Evolutionary conservation across 2,329 filamentous ascomycete species (phyloP).

Genomic region (Alternaria incomplexa): DNA sequence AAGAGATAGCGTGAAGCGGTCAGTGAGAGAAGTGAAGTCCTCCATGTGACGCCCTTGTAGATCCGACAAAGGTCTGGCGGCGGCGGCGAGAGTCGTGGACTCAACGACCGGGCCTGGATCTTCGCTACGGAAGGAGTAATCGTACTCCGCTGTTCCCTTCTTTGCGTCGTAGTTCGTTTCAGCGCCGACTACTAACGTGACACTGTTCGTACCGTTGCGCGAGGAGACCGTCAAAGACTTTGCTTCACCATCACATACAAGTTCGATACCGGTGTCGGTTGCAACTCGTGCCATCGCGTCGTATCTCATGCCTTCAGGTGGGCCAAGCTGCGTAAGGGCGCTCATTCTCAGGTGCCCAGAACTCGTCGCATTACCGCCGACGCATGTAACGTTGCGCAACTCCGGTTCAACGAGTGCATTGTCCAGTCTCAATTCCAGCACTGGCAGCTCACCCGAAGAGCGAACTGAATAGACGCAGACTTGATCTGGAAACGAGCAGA

Average conservation of each 20-base stretch:
- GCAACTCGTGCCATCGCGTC: conserved; percentile 47
- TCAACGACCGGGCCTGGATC: conserved; percentile 54
- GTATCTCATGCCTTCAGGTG: conserved; percentile 55
- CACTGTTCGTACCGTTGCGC: conserved; percentile 18
- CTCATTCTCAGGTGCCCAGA: conserved; percentile 30
- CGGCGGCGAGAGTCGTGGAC: conserved; percentile 40
- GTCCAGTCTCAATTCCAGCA: conserved; percentile 50
- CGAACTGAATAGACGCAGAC: conserved; percentile 50
- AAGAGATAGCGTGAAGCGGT: conserved; percentile 53
- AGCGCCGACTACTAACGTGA: conserved; percentile 53
- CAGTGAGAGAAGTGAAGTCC: conserved; percentile 52
- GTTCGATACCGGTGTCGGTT: conserved; percentile 14
- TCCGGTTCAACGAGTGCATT: conserved; percentile 48
- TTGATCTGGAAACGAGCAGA: conserved; percentile 54
- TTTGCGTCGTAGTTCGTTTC: conserved; percentile 59
- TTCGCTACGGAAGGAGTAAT: conserved; percentile 58
- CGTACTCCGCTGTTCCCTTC: conserved; percentile 53
- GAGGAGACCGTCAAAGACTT: conserved; percentile 16
- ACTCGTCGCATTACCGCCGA: conserved; percentile 39
- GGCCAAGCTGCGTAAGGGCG: conserved; percentile 48
- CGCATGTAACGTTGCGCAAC: conserved; percentile 44
- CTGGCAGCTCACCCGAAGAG: conserved; percentile 48
- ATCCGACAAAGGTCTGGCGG: conserved; percentile 36
- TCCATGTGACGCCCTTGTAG: conserved; percentile 48
- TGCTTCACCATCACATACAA: conserved; percentile 12